A percentile compares a stretch with the other conserved stretches of the same genome.
Conservation (phyloP, 176 grass and related monocot genomes). For the Coix lacrymajobi region DNA sequence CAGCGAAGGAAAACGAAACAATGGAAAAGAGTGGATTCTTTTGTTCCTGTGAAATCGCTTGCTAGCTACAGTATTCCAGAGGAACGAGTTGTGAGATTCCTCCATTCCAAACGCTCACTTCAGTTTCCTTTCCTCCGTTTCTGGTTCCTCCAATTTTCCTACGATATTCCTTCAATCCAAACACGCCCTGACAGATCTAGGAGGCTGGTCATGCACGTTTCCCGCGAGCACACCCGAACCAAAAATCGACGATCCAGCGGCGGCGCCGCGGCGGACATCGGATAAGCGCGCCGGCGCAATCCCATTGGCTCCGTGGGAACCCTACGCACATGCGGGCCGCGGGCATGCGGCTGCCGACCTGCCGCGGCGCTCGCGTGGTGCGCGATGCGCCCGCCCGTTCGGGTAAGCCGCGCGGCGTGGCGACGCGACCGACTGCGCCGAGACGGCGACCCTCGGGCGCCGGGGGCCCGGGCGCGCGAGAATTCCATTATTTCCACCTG, state of each 20-base stretch:
- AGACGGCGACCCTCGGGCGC: background rate
- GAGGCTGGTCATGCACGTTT: background rate
- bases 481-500: background rate
- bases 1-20: no score
- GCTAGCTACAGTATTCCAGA: no score
- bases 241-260: background rate
- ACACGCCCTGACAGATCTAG: background rate
- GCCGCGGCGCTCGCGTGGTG: background rate
- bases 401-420: conserved; percentile 15
- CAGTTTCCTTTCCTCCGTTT: no score
- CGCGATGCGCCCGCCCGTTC: background rate
- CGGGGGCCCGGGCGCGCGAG: background rate
- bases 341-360: conserved; percentile 11
- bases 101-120: no score
- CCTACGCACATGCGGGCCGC: background rate
- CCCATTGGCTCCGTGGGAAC: background rate
- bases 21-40: no score
- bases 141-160: no score
- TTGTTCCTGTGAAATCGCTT: no score
- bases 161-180: no score
- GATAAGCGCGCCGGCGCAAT: background rate
- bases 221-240: background rate
- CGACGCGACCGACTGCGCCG: no score
- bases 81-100: no score
- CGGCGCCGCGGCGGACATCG: background rate